Evolutionary conservation across 306 rosid species (phyloP), one percentile per base, ranked within the genome.

Genomic region (Trichosanthes truncata): DNA sequence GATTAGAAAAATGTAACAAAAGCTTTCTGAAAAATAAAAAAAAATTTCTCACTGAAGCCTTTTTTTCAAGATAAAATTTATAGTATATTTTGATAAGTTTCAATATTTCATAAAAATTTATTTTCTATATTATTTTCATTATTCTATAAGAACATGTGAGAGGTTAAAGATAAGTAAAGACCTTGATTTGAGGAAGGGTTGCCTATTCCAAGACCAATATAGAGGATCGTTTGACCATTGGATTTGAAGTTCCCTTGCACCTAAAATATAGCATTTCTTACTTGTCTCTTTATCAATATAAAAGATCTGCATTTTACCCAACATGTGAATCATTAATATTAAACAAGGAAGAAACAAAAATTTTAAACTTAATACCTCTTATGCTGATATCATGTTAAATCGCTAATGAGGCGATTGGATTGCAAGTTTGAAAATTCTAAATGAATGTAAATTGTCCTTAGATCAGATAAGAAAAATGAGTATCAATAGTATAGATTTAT

Each of bases 171-270:
- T 53, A 38, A 23, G 51, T 53, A 40, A 62, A 77, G 76, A 92
- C 94, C 93, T 85, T 80, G 93, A 90, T 62, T 87, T 85, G 41
- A 65, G 75, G 66, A 73, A 35, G 36, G 89, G 89, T 77, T 72
- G 77, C 2, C 23, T 45, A 72, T 85, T 91, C 94, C 97, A 93
- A 23, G 88, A 82, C 97, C 97, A 93, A 46, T 88, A 91, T 0
- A 89, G 82, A 66, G 89, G 87, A 71, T 78, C 71, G 86, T 83
- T 79, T 51, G 90, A 86, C 89, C 89, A 90, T 67, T 87, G 76
- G 46, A 91, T 93, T 40, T 87, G 84, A 78, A 93, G 90, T 29
- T 88, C 85, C 77, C 90, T 88, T 71, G 97, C 96, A 61, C 94
- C 81, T 88, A 89, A 45, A 82, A 82, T 36, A 86, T 89, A 87